Base-by-base conservation (phyloP, 805 yeast species). In the Kazachstania viticola region DNA sequence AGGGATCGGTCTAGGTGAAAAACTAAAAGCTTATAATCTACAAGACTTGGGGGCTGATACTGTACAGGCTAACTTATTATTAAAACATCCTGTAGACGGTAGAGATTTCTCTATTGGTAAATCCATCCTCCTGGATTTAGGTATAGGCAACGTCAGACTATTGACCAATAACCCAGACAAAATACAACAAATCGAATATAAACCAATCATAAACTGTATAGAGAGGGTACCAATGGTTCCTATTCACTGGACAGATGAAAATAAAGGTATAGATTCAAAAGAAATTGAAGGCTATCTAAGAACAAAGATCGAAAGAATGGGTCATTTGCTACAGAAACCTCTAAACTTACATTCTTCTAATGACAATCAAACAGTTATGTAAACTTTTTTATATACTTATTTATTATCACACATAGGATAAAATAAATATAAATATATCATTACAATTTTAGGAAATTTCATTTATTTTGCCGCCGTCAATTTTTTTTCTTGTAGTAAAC, bases 31-130 rank as follows among this genome's bases (percentile, higher is more conserved):
- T 2, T 91, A 91, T 58, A 91, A 91, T 53, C 64, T 91, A 42
- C 99, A 91, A 62, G 99, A 91, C 60, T 64, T 91, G 35, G 99
- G 99, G 5, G 97, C 97, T 6, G 99, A 91, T 56, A 91, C 99
- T 0, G 97, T 91, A 4, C 93, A 87, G 56, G 98, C 98, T 7
- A 91, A 91, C 57, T 61, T 91, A 36, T 56, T 91, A 61, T 67
- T 91, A 40, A 72, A 95, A 45, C 99, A 91, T 49, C 99, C 99
- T 5, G 97, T 96, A 0, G 99, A 91, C 57, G 94, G 82, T n/a
- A 74, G 99, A 46, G 79, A 87, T 28, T 91, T 88, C 54, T 76
- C 91, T 1, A 63, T 91, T 38, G 98, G 97, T 5, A 91, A 96
- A 8, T 91, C 97, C 3, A 91, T 91, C 24, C 63, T 91, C 32